These are phyloP conservation scores for Vinca minor DNA, from an alignment of 257 asterid genomes.

Conservation along the genomic window DNA sequence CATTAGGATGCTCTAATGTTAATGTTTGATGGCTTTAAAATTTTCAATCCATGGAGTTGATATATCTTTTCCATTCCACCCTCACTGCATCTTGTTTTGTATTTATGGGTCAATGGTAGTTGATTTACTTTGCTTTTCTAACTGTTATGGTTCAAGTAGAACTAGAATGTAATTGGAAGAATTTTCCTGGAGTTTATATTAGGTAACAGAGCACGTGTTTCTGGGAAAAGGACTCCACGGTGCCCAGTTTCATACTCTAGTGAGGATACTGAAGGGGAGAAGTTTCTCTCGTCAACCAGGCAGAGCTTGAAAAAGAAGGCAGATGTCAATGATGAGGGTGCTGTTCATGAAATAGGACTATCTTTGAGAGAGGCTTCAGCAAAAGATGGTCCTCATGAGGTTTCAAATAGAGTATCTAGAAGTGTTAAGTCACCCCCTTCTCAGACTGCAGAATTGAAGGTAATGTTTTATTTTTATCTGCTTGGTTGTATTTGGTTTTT, in stretches of 20 bases:
- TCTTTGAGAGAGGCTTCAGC: conserved; percentile 86
- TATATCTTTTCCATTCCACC: neutral
- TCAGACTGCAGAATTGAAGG: conserved; percentile 61
- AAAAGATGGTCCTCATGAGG: conserved; percentile 83
- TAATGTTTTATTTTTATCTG: conserved; percentile 18
- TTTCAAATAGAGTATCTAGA: conserved; percentile 59
- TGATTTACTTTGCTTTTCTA: conserved; percentile 3
- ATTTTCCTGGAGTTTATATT: conserved; percentile 25
- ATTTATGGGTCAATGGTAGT: neutral
- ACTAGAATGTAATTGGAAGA: conserved; percentile 22
- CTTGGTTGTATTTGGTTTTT: neutral
- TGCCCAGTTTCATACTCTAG: conserved; percentile 57
- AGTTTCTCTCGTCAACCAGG: conserved; percentile 43
- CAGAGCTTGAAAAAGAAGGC: conserved; percentile 47
- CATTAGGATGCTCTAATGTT: neutral
- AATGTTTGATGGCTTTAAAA: neutral
- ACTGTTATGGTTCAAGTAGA: conserved; percentile 13
- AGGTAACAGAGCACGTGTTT: conserved; percentile 80
- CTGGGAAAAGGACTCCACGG: conserved; percentile 90
- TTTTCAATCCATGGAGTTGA: neutral
- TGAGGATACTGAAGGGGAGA: conserved; percentile 42
- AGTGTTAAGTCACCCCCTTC: conserved; percentile 62
- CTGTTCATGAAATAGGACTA: conserved; percentile 70
- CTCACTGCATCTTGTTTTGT: neutral
- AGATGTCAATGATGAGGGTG: conserved; percentile 62